Conservation (phyloP, 495 filamentous ascomycete species). For the Penicillium chermesinum region DNA sequence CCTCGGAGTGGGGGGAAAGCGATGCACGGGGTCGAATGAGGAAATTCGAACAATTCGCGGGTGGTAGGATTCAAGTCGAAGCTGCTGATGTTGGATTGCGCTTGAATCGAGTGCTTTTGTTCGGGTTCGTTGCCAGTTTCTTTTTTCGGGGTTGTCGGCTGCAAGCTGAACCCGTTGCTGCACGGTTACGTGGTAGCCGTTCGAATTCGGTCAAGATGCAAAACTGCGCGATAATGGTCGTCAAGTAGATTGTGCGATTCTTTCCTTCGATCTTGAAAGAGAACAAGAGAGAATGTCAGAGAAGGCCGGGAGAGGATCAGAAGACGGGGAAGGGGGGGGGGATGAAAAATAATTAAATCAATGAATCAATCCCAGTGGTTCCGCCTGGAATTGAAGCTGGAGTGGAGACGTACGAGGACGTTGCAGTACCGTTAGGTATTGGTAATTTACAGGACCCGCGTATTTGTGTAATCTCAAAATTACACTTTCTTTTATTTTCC, state of each 20-base stretch:
- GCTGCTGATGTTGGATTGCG: slow-evolving; percentile 29
- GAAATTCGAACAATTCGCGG: slow-evolving; percentile 38
- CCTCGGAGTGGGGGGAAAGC: slow-evolving; percentile 40
- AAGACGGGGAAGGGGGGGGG: slow-evolving; percentile 4
- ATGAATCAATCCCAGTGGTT: slow-evolving; percentile 24
- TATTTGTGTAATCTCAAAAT: not conserved
- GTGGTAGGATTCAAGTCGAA: slow-evolving; percentile 24
- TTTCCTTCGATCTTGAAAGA: not conserved
- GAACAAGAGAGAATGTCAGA: not conserved
- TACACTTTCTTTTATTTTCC: not conserved
- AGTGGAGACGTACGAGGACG: slow-evolving; percentile 21
- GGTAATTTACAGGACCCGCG: slow-evolving; percentile 2
- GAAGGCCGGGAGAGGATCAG: not conserved
- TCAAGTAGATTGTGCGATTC: no score
- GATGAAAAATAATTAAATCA: slow-evolving; percentile 26
- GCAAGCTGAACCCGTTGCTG: slow-evolving; percentile 33
- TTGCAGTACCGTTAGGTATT: not conserved
- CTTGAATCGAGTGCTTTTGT: slow-evolving; percentile 25
- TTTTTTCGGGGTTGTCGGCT: slow-evolving; percentile 9
- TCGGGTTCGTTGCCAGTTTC: not conserved
- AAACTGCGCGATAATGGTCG: no score
- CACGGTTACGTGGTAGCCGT: slow-evolving; percentile 42
- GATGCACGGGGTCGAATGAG: slow-evolving; percentile 42
- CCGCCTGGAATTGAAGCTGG: slow-evolving; percentile 26
- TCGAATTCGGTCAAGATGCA: no score